Conservation (phyloP, 768 basidiomycete species). For the Trametes cubensis region DNA sequence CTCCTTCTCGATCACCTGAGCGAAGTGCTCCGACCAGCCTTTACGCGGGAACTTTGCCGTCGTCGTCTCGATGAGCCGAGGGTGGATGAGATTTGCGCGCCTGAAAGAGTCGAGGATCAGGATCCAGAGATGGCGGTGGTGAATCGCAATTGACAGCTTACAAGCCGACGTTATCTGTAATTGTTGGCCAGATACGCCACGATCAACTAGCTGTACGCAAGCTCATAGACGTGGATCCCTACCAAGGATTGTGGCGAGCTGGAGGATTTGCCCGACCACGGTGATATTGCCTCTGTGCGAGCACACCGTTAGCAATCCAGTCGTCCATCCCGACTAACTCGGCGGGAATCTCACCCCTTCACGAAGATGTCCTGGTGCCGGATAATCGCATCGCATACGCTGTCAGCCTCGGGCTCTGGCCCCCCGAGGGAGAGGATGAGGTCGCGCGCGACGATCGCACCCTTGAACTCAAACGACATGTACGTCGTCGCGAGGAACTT, state of each 20-base stretch:
- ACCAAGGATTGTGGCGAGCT: conserved; percentile 53
- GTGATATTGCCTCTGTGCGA: conserved; percentile 49
- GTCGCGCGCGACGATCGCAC: conserved; percentile 54
- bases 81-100: conserved; percentile 47
- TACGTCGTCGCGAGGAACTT: conserved; percentile 54
- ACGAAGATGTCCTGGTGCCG: conserved; percentile 52
- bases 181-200: not conserved
- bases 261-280: conserved; percentile 51
- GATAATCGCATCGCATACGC: conserved; percentile 53
- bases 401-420: conserved; percentile 53
- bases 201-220: not conserved
- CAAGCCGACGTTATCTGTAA: conserved; percentile 48
- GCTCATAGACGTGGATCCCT: conserved; percentile 12
- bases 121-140: not conserved
- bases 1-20: conserved; percentile 47
- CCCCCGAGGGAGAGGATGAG: conserved; percentile 47
- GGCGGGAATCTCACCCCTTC: conserved; percentile 38
- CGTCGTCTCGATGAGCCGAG: conserved; percentile 44
- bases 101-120: conserved; percentile 26
- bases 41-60: conserved; percentile 44
- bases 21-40: conserved; percentile 51
- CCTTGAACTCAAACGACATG: conserved; percentile 59
- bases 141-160: conserved; percentile 30
- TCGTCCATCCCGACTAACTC: not conserved
- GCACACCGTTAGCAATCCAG: not conserved